These are phyloP conservation scores for Cutaneotrichosporon spelunceum DNA, from an alignment of 1,284 basidiomycete genomes.

Conservation along the genomic window DNA sequence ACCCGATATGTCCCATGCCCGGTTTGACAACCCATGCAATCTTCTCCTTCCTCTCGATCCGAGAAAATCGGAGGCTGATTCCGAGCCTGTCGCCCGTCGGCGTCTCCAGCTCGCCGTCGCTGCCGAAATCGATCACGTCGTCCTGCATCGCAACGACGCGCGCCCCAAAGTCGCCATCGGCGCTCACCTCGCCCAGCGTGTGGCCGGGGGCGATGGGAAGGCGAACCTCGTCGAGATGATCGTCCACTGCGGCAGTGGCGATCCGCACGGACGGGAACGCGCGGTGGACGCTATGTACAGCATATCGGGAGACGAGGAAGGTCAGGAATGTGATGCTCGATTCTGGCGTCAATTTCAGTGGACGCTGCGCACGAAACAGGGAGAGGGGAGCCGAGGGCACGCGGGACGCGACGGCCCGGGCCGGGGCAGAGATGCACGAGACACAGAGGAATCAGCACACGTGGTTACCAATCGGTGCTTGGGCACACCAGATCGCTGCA, in stretches of 20 bases:
- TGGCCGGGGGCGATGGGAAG: constrained; percentile 33
- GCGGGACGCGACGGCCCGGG: neutral
- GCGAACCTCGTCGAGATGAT: constrained; percentile 43
- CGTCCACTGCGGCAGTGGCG: constrained; percentile 76
- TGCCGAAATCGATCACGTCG: constrained; percentile 16
- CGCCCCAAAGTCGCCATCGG: constrained; percentile 44
- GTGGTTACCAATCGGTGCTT: neutral
- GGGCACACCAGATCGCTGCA: neutral
- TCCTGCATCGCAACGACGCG: constrained; percentile 16
- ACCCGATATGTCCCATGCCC: constrained; percentile 51
- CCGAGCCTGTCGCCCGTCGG: constrained; percentile 30
- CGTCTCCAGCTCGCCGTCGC: constrained; percentile 1
- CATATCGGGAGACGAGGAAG: constrained; percentile 76
- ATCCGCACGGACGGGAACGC: constrained; percentile 80
- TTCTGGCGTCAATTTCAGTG: constrained; percentile 52
- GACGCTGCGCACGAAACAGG: neutral
- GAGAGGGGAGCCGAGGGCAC: neutral
- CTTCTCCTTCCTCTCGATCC: constrained; percentile 30
- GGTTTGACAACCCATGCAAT: constrained; percentile 49
- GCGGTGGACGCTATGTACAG: constrained; percentile 70
- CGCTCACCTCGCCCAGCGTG: constrained; percentile 37
- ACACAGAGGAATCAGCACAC: neutral
- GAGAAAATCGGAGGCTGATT: constrained; percentile 29
- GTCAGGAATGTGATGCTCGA: constrained; percentile 81
- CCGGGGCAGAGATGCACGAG: neutral